These are phyloP conservation scores for Echeveria elegans DNA, from an alignment of 164 flowering plant species.

Conservation along the genomic window DNA sequence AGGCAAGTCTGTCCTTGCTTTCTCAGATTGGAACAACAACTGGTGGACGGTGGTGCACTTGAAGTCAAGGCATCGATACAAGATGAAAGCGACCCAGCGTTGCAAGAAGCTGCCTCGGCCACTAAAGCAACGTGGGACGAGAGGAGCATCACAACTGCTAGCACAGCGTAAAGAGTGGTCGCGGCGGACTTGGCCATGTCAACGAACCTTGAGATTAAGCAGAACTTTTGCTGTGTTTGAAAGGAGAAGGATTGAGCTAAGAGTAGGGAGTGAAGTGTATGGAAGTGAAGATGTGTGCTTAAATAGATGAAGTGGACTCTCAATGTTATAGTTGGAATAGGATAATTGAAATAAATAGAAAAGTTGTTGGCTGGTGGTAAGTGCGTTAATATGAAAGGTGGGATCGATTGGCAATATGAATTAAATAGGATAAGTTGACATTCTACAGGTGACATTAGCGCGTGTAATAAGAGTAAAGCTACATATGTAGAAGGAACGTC, in stretches of 20 bases:
- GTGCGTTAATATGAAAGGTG: background rate
- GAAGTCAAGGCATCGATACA: background rate
- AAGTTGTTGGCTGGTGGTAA: background rate
- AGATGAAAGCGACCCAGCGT: background rate
- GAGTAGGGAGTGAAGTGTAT: background rate
- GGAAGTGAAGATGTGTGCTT: background rate
- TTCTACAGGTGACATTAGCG: too few relatives aligned
- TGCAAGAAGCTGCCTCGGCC: background rate
- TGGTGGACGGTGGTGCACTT: background rate
- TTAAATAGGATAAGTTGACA: background rate
- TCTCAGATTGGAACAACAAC: background rate
- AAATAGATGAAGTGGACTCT: background rate
- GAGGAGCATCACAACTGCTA: background rate
- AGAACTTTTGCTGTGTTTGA: background rate
- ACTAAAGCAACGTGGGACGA: background rate
- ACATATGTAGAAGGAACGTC: too few relatives aligned
- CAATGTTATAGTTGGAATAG: background rate
- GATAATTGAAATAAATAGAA: background rate
- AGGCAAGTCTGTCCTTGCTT: background rate
- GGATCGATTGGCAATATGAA: background rate
- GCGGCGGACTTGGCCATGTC: background rate
- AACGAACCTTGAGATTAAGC: background rate
- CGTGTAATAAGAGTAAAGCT: too few relatives aligned
- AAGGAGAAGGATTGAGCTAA: background rate
- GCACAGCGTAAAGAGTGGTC: background rate